Percentiles rank a stretch among this genome's conserved stretches.
phyloP scores from a whole-genome alignment of 345 rosid species.

The Sonneratia alba region DNA sequence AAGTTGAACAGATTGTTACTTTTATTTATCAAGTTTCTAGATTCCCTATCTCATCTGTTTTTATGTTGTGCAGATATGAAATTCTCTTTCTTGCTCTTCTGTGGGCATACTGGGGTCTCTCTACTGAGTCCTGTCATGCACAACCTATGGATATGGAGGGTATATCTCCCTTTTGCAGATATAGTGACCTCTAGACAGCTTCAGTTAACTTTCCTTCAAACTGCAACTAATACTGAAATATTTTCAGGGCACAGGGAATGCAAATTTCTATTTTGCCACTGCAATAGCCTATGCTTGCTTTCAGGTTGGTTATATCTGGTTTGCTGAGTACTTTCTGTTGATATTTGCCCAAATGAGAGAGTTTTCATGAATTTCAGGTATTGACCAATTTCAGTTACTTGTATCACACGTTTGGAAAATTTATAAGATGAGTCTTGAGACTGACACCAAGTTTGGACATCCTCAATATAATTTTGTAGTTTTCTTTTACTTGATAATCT shows the following conservation, averaged over 20 bases:
- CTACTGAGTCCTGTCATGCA: slow-evolving; percentile 97
- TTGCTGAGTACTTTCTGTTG: neutral
- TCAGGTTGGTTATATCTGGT: slow-evolving; percentile 43
- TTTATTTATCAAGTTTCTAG: slow-evolving; percentile 8
- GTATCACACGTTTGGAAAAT: neutral
- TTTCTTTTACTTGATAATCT: too few species aligned
- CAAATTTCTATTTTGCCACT: slow-evolving; percentile 94
- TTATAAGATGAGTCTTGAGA: too few species aligned
- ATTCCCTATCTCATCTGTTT: slow-evolving; percentile 15
- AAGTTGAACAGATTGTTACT: slow-evolving; percentile 16
- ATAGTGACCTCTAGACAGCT: neutral
- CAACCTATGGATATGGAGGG: slow-evolving; percentile 99
- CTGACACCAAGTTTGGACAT: too few species aligned
- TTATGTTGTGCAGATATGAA: slow-evolving; percentile 50
- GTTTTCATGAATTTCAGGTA: neutral
- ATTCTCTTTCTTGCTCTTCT: slow-evolving; percentile 83
- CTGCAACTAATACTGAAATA: slow-evolving; percentile 12
- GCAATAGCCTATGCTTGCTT: slow-evolving; percentile 86
- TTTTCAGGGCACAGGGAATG: slow-evolving; percentile 91
- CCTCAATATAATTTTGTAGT: too few species aligned
- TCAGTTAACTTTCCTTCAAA: neutral
- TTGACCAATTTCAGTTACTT: neutral
- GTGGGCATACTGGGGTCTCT: slow-evolving; percentile 83
- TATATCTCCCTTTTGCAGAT: slow-evolving; percentile 18
- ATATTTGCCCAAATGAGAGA: neutral